These are phyloP conservation scores for Endotrypanum monterogeii DNA, from an alignment of 208 protist species.

Conservation along the genomic window DNA sequence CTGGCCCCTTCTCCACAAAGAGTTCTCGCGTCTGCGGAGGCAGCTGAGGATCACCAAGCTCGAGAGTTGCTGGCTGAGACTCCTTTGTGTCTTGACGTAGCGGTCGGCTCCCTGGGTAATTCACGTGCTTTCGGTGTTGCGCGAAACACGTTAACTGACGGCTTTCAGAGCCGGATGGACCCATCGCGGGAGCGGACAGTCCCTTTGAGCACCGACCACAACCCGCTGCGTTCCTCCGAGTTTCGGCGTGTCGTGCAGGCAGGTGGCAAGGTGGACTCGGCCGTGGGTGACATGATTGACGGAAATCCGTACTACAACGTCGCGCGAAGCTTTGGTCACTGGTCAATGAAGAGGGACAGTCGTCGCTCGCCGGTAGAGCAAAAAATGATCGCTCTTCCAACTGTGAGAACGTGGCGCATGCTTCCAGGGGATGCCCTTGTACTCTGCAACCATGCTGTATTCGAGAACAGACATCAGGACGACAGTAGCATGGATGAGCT, in stretches of 20 bases:
- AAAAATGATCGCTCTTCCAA: constrained; percentile 75
- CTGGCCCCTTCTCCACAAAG: constrained; percentile 41
- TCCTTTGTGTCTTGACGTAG: constrained; percentile 63
- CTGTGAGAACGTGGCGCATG: constrained; percentile 75
- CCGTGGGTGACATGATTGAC: constrained; percentile 60
- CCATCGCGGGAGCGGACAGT: constrained; percentile 57
- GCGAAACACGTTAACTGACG: constrained; percentile 45
- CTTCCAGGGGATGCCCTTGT: constrained; percentile 72
- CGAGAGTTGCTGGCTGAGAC: constrained; percentile 16
- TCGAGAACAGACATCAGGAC: constrained; percentile 62
- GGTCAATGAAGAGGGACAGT: constrained; percentile 75
- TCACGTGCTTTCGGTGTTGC: constrained; percentile 82
- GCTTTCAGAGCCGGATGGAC: constrained; percentile 46
- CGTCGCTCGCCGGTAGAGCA: constrained; percentile 62
- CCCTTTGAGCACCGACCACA: constrained; percentile 76
- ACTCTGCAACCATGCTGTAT: constrained; percentile 72
- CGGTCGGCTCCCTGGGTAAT: constrained; percentile 63
- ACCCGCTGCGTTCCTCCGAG: constrained; percentile 50
- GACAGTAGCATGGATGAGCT: constrained; percentile 79
- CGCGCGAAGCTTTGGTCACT: constrained; percentile 80
- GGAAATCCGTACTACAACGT: constrained; percentile 78
- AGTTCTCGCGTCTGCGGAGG: constrained; percentile 25
- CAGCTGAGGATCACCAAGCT: constrained; percentile 14
- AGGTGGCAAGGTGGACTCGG: constrained; percentile 55
- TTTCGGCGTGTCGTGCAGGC: constrained; percentile 68